A percentile compares a stretch with the other conserved stretches of the same genome.
Evolutionary conservation across 2,329 filamentous ascomycete species (phyloP).

Genomic region (Fusarium albosuccineum): DNA sequence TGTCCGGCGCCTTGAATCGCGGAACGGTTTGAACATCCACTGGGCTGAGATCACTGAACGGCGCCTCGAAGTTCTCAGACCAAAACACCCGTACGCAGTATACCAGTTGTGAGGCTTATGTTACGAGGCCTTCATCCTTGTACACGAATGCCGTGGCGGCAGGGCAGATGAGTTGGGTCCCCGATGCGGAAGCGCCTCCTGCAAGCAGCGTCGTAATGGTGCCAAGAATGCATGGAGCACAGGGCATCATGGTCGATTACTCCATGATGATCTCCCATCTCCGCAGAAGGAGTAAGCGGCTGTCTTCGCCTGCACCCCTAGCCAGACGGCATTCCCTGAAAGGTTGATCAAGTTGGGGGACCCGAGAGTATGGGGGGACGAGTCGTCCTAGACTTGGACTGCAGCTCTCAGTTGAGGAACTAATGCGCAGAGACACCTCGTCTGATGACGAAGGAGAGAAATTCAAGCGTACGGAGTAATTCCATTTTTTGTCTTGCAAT

Average conservation of each 20-base stretch:
- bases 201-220: slow-evolving; percentile 12
- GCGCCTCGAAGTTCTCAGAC: slow-evolving; percentile 17
- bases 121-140: slow-evolving; percentile 37
- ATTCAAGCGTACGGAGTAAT: slow-evolving; percentile 16
- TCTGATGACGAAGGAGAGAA: slow-evolving; percentile 24
- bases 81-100: slow-evolving; percentile 7
- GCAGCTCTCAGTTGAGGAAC: slow-evolving; percentile 19
- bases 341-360: slow-evolving; percentile 19
- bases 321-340: slow-evolving; percentile 21
- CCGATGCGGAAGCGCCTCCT: slow-evolving; percentile 24
- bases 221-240: slow-evolving; percentile 23
- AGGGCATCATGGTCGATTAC: slow-evolving; percentile 18
- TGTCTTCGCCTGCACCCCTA: slow-evolving; percentile 28
- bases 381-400: slow-evolving; percentile 8
- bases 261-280: slow-evolving; percentile 23
- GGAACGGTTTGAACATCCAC: slow-evolving; percentile 24
- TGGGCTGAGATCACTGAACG: slow-evolving; percentile 26
- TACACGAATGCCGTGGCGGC: slow-evolving; percentile 37
- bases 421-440: slow-evolving; percentile 17
- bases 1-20: slow-evolving; percentile 14
- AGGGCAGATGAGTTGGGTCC: slow-evolving; percentile 35
- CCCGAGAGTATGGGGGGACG: slow-evolving; percentile 3
- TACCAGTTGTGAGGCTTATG: slow-evolving; percentile 33
- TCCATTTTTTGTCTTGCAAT: slow-evolving; percentile 15
- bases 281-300: slow-evolving; percentile 22